Percentiles rank a stretch among this genome's conserved stretches.
Conservation (phyloP, 1,139 yeast genomes). For the Taphrina sp. region DNA sequence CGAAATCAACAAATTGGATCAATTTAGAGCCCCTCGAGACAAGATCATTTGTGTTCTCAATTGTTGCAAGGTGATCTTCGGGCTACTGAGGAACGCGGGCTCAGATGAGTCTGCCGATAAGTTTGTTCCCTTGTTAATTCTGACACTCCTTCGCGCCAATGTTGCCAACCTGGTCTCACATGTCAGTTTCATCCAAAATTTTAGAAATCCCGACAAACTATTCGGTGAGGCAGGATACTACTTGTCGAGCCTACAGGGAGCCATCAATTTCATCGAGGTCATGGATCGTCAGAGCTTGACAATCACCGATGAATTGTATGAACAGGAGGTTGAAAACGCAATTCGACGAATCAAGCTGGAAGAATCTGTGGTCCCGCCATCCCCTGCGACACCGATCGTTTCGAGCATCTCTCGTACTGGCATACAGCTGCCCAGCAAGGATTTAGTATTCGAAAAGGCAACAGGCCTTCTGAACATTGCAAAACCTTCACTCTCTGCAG, state of each 20-base stretch:
- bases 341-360: conserved; percentile 32
- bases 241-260: conserved; percentile 73
- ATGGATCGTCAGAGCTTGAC: conserved; percentile 60
- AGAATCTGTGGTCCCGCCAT: conserved; percentile 17
- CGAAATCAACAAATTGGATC: conserved; percentile 69
- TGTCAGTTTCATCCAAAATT: conserved; percentile 60
- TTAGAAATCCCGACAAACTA: conserved; percentile 69
- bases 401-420: conserved; percentile 40
- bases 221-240: conserved; percentile 89
- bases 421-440: conserved; percentile 23
- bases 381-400: conserved; percentile 38
- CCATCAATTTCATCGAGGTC: conserved; percentile 69
- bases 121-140: conserved; percentile 81
- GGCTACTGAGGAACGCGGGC: conserved; percentile 66
- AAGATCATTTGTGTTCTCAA: conserved; percentile 87
- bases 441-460: conserved; percentile 29
- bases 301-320: conserved; percentile 61
- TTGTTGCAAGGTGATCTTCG: conserved; percentile 88
- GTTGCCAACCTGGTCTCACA: conserved; percentile 68
- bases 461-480: conserved; percentile 27
- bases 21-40: conserved; percentile 89
- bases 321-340: conserved; percentile 41
- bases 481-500: conserved; percentile 17
- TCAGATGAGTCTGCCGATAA: conserved; percentile 87
- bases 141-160: conserved; percentile 69